A percentile compares a stretch with the other conserved stretches of the same genome.
Evolutionary conservation across 2,329 filamentous ascomycete genomes (phyloP).

Genomic region (Lasiodiplodia sp.): DNA sequence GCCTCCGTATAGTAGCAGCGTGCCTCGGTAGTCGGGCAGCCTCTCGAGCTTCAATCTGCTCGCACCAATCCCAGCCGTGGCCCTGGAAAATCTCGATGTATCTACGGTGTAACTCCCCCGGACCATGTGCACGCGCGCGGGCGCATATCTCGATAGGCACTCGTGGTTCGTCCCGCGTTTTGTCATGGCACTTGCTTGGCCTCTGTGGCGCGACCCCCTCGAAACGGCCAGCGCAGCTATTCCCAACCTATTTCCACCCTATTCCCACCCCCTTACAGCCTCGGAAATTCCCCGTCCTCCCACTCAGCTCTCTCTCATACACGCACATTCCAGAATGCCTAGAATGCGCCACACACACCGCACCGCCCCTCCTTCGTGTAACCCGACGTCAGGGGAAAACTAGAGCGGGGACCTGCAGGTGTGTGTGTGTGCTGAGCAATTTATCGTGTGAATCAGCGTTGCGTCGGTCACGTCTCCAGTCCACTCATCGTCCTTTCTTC

Average conservation of each 20-base stretch:
- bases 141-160: slow-evolving; percentile 23
- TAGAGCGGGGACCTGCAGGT: not conserved
- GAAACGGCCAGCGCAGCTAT: not conserved
- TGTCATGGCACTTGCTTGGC: not conserved
- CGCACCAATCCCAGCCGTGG: not conserved
- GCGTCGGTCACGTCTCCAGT: not conserved
- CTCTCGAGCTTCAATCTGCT: not conserved
- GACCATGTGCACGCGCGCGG: not conserved
- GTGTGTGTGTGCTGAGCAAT: not conserved
- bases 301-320: not conserved
- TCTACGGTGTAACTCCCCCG: slow-evolving; percentile 25
- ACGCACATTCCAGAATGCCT: not conserved
- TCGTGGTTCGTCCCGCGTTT: slow-evolving; percentile 21
- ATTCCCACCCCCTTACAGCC: not conserved
- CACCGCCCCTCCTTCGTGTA: not conserved
- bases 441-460: not conserved
- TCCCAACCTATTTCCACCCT: not conserved
- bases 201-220: not conserved
- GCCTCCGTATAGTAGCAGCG: not conserved
- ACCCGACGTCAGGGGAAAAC: not conserved
- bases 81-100: slow-evolving; percentile 16
- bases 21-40: slow-evolving; percentile 3
- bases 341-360: not conserved
- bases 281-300: not conserved
- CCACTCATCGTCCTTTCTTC: not conserved